Evolutionary conservation across 352 stramenopile genomes (phyloP).

Genomic region (Aphanomyces invadans): DNA sequence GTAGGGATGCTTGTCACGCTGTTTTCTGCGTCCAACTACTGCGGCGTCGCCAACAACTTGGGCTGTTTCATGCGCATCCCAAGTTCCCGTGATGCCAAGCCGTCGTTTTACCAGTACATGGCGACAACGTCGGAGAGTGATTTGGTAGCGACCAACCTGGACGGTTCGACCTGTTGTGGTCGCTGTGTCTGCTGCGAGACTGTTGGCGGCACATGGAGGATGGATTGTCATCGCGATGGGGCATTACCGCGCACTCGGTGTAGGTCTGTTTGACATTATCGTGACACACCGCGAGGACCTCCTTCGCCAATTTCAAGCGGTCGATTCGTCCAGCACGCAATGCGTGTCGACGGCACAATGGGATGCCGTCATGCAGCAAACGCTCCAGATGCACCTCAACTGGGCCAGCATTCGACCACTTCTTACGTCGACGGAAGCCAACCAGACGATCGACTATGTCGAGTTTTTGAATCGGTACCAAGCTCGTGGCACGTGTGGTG

Average conservation of each 20-base stretch:
- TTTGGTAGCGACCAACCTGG: constrained; percentile 72
- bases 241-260: neutral
- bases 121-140: constrained; percentile 67
- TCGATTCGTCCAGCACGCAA: constrained; percentile 36
- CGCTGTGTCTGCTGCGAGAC: too few species aligned
- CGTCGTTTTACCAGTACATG: constrained; percentile 85
- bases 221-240: too few species aligned
- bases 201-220: too few species aligned
- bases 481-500: neutral
- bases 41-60: constrained; percentile 75
- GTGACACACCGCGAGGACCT: constrained; percentile 62
- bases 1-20: constrained; percentile 72
- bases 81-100: constrained; percentile 52
- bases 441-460: constrained; percentile 59
- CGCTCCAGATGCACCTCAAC: constrained; percentile 69
- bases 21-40: constrained; percentile 84
- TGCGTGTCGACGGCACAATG: constrained; percentile 48
- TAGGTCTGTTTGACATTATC: constrained; percentile 68
- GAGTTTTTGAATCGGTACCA: constrained; percentile 68
- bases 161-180: constrained; percentile 25
- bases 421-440: constrained; percentile 56
- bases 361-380: constrained; percentile 63
- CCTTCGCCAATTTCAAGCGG: constrained; percentile 49
- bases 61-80: constrained; percentile 81
- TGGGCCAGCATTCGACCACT: constrained; percentile 69